Conservation (phyloP, 176 grass and related monocot species). For the Hsuehochloa calcarea region DNA sequence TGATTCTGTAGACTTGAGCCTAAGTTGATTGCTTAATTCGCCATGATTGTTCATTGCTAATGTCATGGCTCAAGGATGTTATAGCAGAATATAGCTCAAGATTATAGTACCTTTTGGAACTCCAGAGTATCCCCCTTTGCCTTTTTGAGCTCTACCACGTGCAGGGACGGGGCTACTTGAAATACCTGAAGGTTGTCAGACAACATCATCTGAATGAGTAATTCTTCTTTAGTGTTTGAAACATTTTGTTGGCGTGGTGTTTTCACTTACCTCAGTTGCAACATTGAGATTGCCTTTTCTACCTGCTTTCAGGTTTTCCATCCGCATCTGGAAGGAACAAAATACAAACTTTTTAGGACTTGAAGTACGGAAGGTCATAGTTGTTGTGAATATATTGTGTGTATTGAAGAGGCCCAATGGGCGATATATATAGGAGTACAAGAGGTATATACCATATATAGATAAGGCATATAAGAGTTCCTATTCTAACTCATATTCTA, state of each 20-base stretch:
- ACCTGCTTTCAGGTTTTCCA: conserved; percentile 90
- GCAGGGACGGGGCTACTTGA: conserved; percentile 92
- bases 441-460: too few species aligned
- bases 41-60: background rate
- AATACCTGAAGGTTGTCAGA: conserved; percentile 61
- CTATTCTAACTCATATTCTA: too few species aligned
- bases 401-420: too few species aligned
- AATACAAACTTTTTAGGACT: background rate
- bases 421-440: too few species aligned
- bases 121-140: conserved; percentile 96
- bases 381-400: too few species aligned
- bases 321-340: conserved; percentile 68
- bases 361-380: background rate
- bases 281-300: conserved; percentile 99
- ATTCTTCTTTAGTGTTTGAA: background rate
- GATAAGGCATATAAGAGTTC: too few species aligned
- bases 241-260: conserved; percentile 11
- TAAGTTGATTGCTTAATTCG: background rate
- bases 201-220: background rate
- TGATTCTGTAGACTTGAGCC: background rate
- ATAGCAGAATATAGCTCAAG: background rate
- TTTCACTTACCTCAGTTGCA: conserved; percentile 71
- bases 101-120: conserved; percentile 78
- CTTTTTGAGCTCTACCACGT: conserved; percentile 90
- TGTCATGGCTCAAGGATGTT: background rate